These are phyloP conservation scores for Claviceps arundinis DNA, from an alignment of 2,329 filamentous ascomycete species.

Conservation along the genomic window DNA sequence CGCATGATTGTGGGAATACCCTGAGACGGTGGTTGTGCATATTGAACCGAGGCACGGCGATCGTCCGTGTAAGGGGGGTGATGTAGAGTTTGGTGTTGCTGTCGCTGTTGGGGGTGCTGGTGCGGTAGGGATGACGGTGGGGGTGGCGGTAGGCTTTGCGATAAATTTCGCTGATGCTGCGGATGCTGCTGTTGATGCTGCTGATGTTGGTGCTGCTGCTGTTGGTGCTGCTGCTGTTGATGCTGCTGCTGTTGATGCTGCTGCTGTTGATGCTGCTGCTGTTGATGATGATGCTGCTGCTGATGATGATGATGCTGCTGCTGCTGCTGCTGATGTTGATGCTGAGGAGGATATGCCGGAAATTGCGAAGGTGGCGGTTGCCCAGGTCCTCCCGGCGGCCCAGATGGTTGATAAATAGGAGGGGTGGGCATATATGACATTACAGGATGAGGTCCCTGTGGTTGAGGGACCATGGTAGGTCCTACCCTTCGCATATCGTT, in stretches of 20 bases:
- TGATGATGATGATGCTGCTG: slow-evolving; percentile 13
- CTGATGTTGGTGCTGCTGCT: no score
- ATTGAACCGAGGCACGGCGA: slow-evolving; percentile 57
- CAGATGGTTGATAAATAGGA: slow-evolving; percentile 53
- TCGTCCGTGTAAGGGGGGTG: slow-evolving; percentile 67
- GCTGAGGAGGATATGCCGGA: slow-evolving; percentile 22
- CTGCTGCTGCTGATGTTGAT: slow-evolving; percentile 20
- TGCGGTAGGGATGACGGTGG: not conserved
- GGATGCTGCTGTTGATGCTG: no score
- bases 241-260: slow-evolving; percentile 15
- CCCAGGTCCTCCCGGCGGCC: slow-evolving; percentile 21
- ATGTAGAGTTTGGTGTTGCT: slow-evolving; percentile 8
- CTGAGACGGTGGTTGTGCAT: slow-evolving; percentile 41
- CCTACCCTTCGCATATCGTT: slow-evolving; percentile 66
- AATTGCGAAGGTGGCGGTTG: slow-evolving; percentile 28
- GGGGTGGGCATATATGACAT: slow-evolving; percentile 80
- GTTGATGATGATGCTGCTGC: not conserved
- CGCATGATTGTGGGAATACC: slow-evolving; percentile 32
- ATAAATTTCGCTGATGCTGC: no score
- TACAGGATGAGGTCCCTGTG: slow-evolving; percentile 44
- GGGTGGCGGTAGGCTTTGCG: no score
- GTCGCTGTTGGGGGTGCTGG: not conserved
- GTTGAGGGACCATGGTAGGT: slow-evolving; percentile 57
- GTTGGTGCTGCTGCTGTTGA: no score
- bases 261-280: accelerated